Percentiles rank a stretch among this genome's conserved stretches.
Conservation (phyloP, 1,284 basidiomycete genomes). For the Inonotus obliquus region DNA sequence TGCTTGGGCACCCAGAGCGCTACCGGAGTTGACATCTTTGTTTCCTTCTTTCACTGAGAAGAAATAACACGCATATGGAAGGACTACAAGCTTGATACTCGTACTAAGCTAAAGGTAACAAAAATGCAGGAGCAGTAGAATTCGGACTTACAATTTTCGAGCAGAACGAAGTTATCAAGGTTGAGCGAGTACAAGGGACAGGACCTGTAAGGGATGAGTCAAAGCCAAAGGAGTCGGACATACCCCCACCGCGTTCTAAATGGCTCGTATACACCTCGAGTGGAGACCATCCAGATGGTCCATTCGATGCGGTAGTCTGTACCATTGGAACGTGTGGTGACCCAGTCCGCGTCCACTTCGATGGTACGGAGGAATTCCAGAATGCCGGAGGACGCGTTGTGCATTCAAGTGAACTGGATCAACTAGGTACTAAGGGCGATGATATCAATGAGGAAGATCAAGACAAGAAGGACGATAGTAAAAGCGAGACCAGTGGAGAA, state of each 20-base stretch:
- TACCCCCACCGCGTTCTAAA: conserved; percentile 30
- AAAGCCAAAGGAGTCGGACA: conserved; percentile 10
- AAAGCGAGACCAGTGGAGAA: not conserved
- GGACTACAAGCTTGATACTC: conserved; percentile 46
- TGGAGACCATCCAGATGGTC: conserved; percentile 41
- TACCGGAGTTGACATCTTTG: not conserved
- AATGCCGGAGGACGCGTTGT: conserved; percentile 17
- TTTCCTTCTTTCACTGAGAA: conserved; percentile 13
- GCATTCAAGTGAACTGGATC: conserved; percentile 20
- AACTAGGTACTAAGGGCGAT: conserved; percentile 19
- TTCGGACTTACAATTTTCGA: conserved; percentile 22
- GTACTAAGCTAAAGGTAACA: conserved; percentile 44
- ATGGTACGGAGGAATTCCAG: conserved; percentile 35
- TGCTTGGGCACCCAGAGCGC: not conserved
- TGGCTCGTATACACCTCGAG: conserved; percentile 47
- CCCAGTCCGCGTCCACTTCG: conserved; percentile 44
- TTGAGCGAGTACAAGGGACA: conserved; percentile 25
- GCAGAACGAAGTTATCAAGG: conserved; percentile 23
- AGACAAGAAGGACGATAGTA: not conserved
- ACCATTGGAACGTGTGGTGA: conserved; percentile 56
- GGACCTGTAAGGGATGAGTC: conserved; percentile 23
- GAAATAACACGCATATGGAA: conserved; percentile 52
- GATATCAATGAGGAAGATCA: conserved; percentile 19
- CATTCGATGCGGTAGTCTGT: conserved; percentile 56
- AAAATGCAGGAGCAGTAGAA: not conserved